Conservation (phyloP, 2,329 filamentous ascomycete genomes). For the Paecilomyces fulvus region DNA sequence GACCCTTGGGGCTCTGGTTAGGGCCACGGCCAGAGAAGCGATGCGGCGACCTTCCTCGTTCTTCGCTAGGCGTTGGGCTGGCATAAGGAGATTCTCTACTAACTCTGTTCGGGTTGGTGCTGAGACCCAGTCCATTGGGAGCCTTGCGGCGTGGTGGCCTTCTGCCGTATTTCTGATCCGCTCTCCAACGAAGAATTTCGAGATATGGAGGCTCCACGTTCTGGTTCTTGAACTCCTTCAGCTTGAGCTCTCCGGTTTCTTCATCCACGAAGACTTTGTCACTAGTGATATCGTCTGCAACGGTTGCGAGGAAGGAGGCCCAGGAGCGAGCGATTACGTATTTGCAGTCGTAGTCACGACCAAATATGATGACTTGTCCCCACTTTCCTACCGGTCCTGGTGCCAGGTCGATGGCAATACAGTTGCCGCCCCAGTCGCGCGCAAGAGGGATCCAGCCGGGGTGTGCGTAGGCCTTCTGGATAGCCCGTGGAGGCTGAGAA, state of each 20-base stretch:
- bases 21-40: slow-evolving; percentile 36
- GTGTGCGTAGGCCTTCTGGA: slow-evolving; percentile 90
- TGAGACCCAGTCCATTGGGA: slow-evolving; percentile 44
- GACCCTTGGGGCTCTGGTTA: slow-evolving; percentile 37
- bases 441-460: slow-evolving; percentile 92
- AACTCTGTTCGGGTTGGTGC: slow-evolving; percentile 40
- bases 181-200: slow-evolving; percentile 88
- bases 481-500: slow-evolving; percentile 73
- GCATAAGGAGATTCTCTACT: slow-evolving; percentile 47
- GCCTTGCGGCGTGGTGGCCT: slow-evolving; percentile 43
- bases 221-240: slow-evolving; percentile 81
- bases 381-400: slow-evolving; percentile 84
- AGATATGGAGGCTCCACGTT: slow-evolving; percentile 90
- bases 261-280: slow-evolving; percentile 91
- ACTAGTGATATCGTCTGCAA: slow-evolving; percentile 84
- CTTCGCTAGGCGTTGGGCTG: slow-evolving; percentile 37
- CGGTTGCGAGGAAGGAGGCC: slow-evolving; percentile 73
- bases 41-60: slow-evolving; percentile 42
- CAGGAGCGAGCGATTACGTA: slow-evolving; percentile 93
- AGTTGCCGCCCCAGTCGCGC: slow-evolving; percentile 98
- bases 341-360: slow-evolving; percentile 96
- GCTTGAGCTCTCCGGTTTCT: slow-evolving; percentile 80
- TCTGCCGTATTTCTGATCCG: slow-evolving; percentile 86
- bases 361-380: slow-evolving; percentile 95
- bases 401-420: slow-evolving; percentile 84